Evolutionary conservation across 768 basidiomycete genomes (phyloP).

Genomic region (Tylopilus rubrobrunneus): DNA sequence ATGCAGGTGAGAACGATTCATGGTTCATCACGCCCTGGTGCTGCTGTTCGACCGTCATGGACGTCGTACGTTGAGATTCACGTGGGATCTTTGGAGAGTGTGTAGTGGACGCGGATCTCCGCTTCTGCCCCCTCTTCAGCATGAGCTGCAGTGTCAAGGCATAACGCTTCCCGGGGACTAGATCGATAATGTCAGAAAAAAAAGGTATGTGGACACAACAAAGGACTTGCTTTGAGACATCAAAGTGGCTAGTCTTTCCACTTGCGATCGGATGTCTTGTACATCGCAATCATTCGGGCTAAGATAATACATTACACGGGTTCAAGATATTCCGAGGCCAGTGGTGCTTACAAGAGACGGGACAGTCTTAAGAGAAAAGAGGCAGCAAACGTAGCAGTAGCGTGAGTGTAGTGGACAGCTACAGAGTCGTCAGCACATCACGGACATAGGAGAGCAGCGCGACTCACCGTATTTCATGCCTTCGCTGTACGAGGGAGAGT

Average conservation of each 20-base stretch:
- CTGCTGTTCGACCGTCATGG: slow-evolving; percentile 45
- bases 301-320: neutral
- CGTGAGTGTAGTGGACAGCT: slow-evolving; percentile 91
- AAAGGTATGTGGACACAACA: neutral
- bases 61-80: slow-evolving; percentile 47
- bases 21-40: slow-evolving; percentile 35
- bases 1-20: slow-evolving; percentile 56
- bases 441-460: neutral
- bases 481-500: slow-evolving; percentile 79
- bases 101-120: slow-evolving; percentile 50
- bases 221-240: slow-evolving; percentile 69
- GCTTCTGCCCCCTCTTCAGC: slow-evolving; percentile 72
- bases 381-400: slow-evolving; percentile 90
- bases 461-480: slow-evolving; percentile 85
- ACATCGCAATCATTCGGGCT: slow-evolving; percentile 85
- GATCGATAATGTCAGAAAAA: slow-evolving; percentile 9
- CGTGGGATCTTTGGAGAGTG: slow-evolving; percentile 60
- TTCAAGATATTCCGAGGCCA: neutral
- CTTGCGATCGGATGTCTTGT: slow-evolving; percentile 65
- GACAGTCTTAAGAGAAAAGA: slow-evolving; percentile 84
- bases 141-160: slow-evolving; percentile 87
- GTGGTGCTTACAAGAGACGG: slow-evolving; percentile 73
- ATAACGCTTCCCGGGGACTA: slow-evolving; percentile 92
- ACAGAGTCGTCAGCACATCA: slow-evolving; percentile 4
- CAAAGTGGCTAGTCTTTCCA: slow-evolving; percentile 72